Percentiles rank a stretch among this genome's conserved stretches.
phyloP scores from a whole-genome alignment of 495 filamentous ascomycete genomes.

The Penicillium psychrofluorescens region DNA sequence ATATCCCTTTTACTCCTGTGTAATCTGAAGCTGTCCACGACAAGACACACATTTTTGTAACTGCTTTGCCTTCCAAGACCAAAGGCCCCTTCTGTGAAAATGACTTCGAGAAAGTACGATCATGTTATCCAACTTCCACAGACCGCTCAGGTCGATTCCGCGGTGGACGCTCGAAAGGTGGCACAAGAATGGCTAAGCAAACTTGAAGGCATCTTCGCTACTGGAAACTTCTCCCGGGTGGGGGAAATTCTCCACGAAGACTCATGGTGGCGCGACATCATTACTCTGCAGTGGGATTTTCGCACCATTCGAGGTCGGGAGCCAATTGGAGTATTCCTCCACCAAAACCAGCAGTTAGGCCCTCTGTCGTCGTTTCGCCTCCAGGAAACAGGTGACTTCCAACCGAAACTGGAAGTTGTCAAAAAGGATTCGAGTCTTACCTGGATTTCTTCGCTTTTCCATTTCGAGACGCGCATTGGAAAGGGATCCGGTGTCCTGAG shows the following conservation, averaged over 20 bases:
- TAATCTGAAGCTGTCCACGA: not conserved
- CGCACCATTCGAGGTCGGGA: conserved; percentile 36
- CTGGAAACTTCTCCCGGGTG: not conserved
- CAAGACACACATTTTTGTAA: not conserved
- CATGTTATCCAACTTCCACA: not conserved
- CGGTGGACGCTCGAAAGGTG: not conserved
- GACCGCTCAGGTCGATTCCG: not conserved
- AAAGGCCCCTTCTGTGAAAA: not conserved
- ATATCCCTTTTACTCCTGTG: not conserved
- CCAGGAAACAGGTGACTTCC: conserved; percentile 21
- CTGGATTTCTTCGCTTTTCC: conserved; percentile 36
- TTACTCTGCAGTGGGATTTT: conserved; percentile 43
- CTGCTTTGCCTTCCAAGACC: too few relatives aligned
- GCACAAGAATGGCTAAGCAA: not conserved
- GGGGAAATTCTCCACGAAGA: conserved; percentile 35
- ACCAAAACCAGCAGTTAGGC: conserved; percentile 20
- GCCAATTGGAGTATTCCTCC: conserved; percentile 33
- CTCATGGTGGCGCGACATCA: conserved; percentile 49
- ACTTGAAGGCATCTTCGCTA: not conserved
- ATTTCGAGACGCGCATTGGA: conserved; percentile 36
- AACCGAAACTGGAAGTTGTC: conserved; percentile 19
- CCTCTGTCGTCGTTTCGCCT: conserved; percentile 19
- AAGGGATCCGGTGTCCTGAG: conserved; percentile 42
- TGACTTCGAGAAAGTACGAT: not conserved
- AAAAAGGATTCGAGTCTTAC: conserved; percentile 17